Conservation (phyloP, 495 filamentous ascomycete species). For the Aspergillus asperescens region DNA sequence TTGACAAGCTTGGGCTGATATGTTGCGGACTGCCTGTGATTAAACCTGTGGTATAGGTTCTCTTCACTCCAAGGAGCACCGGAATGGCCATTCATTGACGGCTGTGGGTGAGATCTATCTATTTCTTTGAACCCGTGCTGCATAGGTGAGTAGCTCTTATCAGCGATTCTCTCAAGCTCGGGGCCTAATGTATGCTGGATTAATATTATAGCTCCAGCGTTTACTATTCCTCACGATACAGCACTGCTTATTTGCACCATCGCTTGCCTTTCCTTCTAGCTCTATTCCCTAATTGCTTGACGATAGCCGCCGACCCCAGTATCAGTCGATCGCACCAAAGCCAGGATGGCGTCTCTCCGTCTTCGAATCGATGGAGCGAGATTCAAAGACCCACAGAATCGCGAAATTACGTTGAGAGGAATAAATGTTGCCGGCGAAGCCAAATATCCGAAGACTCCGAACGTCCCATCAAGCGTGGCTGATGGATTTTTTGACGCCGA, state of each 20-base stretch:
- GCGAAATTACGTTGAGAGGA: constrained; percentile 63
- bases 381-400: constrained; percentile 66
- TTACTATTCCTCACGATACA: not conserved
- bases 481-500: constrained; percentile 91
- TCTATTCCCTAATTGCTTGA: not conserved
- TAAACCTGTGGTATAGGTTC: not conserved
- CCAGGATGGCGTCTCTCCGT: constrained; percentile 40
- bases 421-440: constrained; percentile 66
- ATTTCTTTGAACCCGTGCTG: not conserved
- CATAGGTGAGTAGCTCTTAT: not conserved
- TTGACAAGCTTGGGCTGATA: not conserved
- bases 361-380: constrained; percentile 76
- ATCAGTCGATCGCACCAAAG: not conserved
- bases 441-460: constrained; percentile 68
- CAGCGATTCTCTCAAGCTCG: not conserved
- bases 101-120: not conserved
- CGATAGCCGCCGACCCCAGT: not conserved
- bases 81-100: not conserved
- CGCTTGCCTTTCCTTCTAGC: not conserved
- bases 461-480: constrained; percentile 71
- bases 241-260: not conserved
- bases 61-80: too few relatives aligned
- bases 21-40: not conserved
- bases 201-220: not conserved
- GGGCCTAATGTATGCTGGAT: not conserved